A percentile compares a stretch with the other conserved stretches of the same genome.
These are phyloP conservation scores for Alternaria ethzedia DNA, from an alignment of 2,329 filamentous ascomycete species.

Conservation along the genomic window DNA sequence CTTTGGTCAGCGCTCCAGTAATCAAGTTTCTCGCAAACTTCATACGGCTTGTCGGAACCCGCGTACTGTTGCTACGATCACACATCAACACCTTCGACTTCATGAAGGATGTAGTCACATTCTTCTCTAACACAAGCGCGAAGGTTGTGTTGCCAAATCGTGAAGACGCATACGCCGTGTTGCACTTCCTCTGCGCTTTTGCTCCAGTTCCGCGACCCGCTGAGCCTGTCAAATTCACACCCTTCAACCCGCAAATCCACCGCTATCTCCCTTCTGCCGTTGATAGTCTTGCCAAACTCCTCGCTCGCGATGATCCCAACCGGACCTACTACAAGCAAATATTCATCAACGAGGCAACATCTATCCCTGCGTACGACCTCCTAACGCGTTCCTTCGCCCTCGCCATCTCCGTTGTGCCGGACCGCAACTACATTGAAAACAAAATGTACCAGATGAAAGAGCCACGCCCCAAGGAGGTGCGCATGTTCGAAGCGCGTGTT, in stretches of 20 bases:
- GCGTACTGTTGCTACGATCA: conserved; percentile 82
- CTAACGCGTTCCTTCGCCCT: conserved; percentile 87
- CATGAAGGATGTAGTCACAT: conserved; percentile 92
- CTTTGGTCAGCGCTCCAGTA: conserved; percentile 77
- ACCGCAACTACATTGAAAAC: conserved; percentile 63
- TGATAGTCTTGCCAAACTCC: conserved; percentile 86
- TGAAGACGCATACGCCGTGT: conserved; percentile 83
- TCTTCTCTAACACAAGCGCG: conserved; percentile 87
- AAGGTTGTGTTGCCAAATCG: conserved; percentile 80
- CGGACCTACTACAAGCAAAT: conserved; percentile 82
- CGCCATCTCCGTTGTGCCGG: conserved; percentile 83
- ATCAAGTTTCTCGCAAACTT: conserved; percentile 84
- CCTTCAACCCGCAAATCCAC: conserved; percentile 81
- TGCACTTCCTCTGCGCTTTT: conserved; percentile 91
- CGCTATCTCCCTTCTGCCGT: conserved; percentile 89
- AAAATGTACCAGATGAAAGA: conserved; percentile 40
- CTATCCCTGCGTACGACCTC: conserved; percentile 74
- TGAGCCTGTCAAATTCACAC: conserved; percentile 71
- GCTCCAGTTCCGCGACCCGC: conserved; percentile 78
- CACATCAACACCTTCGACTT: conserved; percentile 89
- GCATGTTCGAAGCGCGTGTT: conserved; percentile 61
- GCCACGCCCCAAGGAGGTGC: conserved; percentile 54
- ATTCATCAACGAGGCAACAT: conserved; percentile 73
- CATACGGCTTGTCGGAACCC: conserved; percentile 86
- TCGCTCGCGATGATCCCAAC: conserved; percentile 94